phyloP scores from a whole-genome alignment of 2,329 filamentous ascomycete species.

The Neonectria punicea region DNA sequence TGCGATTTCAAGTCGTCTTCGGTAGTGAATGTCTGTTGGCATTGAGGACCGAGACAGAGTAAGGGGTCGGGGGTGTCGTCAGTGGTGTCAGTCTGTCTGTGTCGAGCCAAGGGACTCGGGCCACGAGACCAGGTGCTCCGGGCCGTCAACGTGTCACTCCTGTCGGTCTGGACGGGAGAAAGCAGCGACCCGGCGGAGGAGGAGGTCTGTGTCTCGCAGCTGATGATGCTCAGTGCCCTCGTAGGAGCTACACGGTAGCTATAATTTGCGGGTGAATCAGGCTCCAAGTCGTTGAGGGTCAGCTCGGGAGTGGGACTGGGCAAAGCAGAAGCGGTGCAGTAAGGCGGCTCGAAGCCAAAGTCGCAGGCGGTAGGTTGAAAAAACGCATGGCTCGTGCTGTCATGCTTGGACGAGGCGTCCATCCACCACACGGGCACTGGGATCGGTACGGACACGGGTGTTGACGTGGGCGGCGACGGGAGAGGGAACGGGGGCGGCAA shows the following conservation, averaged over 20 bases:
- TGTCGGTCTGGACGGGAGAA: conserved; percentile 46
- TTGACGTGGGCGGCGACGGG: conserved; percentile 4
- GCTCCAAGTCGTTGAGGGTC: conserved; percentile 17
- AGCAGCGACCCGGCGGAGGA: conserved; percentile 46
- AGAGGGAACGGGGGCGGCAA: neutral
- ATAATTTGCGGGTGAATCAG: conserved; percentile 18
- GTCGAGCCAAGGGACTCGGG: conserved; percentile 38
- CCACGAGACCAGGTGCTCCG: conserved; percentile 33
- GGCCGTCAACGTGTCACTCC: conserved; percentile 35
- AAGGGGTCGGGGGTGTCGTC: conserved; percentile 27
- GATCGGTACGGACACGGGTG: conserved; percentile 8
- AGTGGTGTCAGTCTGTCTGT: conserved; percentile 23
- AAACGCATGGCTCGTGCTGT: neutral
- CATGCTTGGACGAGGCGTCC: conserved; percentile 6
- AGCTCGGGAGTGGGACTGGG: conserved; percentile 11
- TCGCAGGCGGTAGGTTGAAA: conserved; percentile 1
- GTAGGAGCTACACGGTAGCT: neutral
- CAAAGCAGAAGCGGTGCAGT: neutral
- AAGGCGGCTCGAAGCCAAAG: conserved; percentile 6
- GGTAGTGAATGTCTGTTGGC: conserved; percentile 38
- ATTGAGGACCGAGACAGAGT: conserved; percentile 44
- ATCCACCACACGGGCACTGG: conserved; percentile 5
- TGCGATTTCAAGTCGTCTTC: conserved; percentile 41
- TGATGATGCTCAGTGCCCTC: conserved; percentile 41
- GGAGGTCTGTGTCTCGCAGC: conserved; percentile 39